Evolutionary conservation across 2,329 filamentous ascomycete species (phyloP).

Genomic region (Chrysosporium keratinophilum): DNA sequence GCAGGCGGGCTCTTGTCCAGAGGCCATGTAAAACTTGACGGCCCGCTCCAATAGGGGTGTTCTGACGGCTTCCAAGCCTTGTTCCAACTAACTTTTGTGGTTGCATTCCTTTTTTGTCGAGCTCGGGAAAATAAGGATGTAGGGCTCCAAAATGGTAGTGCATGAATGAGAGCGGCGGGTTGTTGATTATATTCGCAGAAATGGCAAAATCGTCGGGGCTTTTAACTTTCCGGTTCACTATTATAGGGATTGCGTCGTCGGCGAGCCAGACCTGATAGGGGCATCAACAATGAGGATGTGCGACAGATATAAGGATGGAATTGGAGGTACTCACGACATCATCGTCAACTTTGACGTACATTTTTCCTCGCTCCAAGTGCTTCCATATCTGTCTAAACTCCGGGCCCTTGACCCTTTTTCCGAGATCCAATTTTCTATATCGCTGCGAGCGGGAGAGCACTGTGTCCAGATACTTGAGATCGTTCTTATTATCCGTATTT

Average conservation of each 20-base stretch:
- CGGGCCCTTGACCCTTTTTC: slow-evolving; percentile 29
- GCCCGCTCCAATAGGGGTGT: slow-evolving; percentile 10
- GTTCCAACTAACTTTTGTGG: slow-evolving; percentile 5
- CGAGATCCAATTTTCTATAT: slow-evolving; percentile 33
- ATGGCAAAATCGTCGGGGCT: background rate
- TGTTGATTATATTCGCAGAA: slow-evolving; percentile 5
- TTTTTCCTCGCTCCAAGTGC: slow-evolving; percentile 24
- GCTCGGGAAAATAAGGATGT: slow-evolving; percentile 4
- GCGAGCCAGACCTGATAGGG: slow-evolving; percentile 9
- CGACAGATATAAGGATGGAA: background rate
- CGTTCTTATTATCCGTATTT: slow-evolving; percentile 21
- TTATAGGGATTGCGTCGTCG: slow-evolving; percentile 9
- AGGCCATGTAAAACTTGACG: slow-evolving; percentile 7
- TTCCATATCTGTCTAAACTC: slow-evolving; percentile 23
- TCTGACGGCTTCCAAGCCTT: slow-evolving; percentile 11
- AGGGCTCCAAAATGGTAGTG: slow-evolving; percentile 4
- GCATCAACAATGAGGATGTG: background rate
- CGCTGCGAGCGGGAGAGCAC: slow-evolving; percentile 29
- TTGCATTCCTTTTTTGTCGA: slow-evolving; percentile 6
- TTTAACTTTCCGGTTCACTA: background rate
- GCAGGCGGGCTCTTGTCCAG: slow-evolving; percentile 3
- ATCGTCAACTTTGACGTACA: slow-evolving; percentile 40
- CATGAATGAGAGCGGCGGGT: slow-evolving; percentile 2
- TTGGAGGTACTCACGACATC: slow-evolving; percentile 27
- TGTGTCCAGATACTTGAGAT: slow-evolving; percentile 34